Base-by-base conservation (phyloP, 106 monocot species). In the Apostasia shenzhenica region DNA sequence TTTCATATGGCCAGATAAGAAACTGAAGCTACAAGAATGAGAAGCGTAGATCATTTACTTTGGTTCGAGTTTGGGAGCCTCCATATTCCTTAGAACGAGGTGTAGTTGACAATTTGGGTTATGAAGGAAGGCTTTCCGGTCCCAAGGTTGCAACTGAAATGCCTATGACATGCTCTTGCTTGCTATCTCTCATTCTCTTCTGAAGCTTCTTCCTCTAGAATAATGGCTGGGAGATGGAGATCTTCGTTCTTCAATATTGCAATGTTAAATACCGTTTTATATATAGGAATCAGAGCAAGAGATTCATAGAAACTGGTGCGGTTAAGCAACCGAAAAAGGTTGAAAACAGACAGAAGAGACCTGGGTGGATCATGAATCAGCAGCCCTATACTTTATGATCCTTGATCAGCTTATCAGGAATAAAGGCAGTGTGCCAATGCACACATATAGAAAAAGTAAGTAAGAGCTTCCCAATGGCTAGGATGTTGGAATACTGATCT, bases 331-430 rank as follows among this genome's bases (percentile, higher is more conserved):
- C 65, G 26, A 26, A 65, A 65, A 49, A 8, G 37, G 6, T 6
- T 2, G 48, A 49, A 65, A n/a, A 5, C 14, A 4, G 14, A 37
- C 37, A 57, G 2, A 41, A 40, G 41, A 40, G 41, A 59, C 37
- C 3, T 65, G 2, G 6, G 74, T 76, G 75, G 54, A 26, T 11
- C 26, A 48, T 73, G 63, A 70, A 57, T 73, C 72, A 73, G 55
- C 46, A 73, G 13, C 14, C 58, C n/a, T n/a, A 14, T 72, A 66
- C 48, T 55, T 59, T 68, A 72, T 41, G 68, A 71, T 76, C n/a
- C 59, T 55, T 72, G 62, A 68, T 69, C 76, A 67, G 75, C 48
- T 80, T 75, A 74, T 69, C 51, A 57, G 64, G 42, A 53, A 48
- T 50, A 68, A 59, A 67, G 48, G 41, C 3, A 51, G 8, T 39